Percentiles rank a stretch among this genome's conserved stretches.
Evolutionary conservation across 2,329 filamentous ascomycete species (phyloP).

Genomic region (Geosmithia flava): DNA sequence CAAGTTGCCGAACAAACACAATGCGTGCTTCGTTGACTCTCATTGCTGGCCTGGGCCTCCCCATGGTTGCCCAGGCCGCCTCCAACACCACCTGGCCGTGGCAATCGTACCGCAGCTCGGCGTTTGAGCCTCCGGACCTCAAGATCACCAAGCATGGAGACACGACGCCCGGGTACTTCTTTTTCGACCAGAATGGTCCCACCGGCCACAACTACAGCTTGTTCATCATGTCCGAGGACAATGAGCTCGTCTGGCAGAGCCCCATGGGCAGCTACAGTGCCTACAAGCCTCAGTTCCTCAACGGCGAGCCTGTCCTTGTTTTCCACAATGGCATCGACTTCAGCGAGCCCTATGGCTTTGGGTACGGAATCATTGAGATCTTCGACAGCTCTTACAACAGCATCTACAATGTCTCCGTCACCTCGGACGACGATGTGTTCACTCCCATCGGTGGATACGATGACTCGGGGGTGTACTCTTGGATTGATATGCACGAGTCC

Average conservation of each 20-base stretch:
- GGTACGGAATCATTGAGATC: constrained; percentile 17
- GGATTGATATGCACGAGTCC: constrained; percentile 3
- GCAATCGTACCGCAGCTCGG: background rate
- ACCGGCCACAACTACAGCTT: background rate
- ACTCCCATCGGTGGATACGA: background rate
- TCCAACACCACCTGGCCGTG: background rate
- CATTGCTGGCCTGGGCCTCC: background rate
- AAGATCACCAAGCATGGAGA: background rate
- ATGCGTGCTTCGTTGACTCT: background rate
- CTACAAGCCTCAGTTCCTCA: constrained; percentile 9
- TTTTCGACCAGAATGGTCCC: background rate
- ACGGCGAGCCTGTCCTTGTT: constrained; percentile 16
- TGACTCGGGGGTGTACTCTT: background rate
- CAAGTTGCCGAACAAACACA: background rate
- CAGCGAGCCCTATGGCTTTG: constrained; percentile 12
- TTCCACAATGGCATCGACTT: constrained; percentile 14
- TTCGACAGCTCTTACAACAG: constrained; percentile 15
- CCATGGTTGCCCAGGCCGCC: background rate
- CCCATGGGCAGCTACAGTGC: background rate
- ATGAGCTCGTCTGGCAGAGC: background rate
- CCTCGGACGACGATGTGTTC: constrained; percentile 13
- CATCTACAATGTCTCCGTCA: background rate
- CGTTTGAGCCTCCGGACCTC: background rate
- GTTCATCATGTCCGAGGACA: background rate
- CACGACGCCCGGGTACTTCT: background rate